Percentiles rank a stretch among this genome's conserved stretches.
These are phyloP conservation scores for Clarkia xantiana DNA, from an alignment of 345 rosid species.

Conservation along the genomic window DNA sequence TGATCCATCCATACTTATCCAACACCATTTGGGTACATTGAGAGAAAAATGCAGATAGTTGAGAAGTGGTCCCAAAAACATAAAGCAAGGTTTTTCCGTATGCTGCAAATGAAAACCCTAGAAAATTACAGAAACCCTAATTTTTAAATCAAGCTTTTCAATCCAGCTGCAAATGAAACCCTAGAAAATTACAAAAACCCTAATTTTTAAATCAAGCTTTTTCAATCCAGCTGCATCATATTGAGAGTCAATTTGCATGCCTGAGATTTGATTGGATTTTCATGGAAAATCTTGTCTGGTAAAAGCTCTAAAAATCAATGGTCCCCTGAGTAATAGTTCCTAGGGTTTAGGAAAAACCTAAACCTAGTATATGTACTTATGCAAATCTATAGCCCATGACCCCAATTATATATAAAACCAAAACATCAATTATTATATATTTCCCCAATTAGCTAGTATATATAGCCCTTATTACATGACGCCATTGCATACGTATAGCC, in stretches of 20 bases:
- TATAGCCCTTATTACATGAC: no score
- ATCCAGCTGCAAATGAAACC: constrained; percentile 5
- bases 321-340: constrained; percentile 49
- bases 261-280: constrained; percentile 34
- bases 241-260: constrained; percentile 31
- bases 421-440: no score
- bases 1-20: not conserved
- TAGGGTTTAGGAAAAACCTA: constrained; percentile 18
- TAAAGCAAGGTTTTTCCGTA: not conserved
- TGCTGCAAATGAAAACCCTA: constrained; percentile 13
- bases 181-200: constrained; percentile 17
- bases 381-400: constrained; percentile 2
- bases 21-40: not conserved
- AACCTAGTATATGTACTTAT: constrained; percentile 13
- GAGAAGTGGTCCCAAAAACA: constrained; percentile 59
- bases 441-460: no score
- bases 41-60: constrained; percentile 23
- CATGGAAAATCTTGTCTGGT: constrained; percentile 37
- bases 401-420: not conserved
- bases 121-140: constrained; percentile 4
- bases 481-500: no score
- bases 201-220: constrained; percentile 17
- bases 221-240: constrained; percentile 12
- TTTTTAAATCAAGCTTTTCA: no score
- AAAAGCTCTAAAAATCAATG: constrained; percentile 38